A percentile compares a stretch with the other conserved stretches of the same genome.
Evolutionary conservation across 2,329 filamentous ascomycete species (phyloP).

Genomic region (Westerdykella sp.): DNA sequence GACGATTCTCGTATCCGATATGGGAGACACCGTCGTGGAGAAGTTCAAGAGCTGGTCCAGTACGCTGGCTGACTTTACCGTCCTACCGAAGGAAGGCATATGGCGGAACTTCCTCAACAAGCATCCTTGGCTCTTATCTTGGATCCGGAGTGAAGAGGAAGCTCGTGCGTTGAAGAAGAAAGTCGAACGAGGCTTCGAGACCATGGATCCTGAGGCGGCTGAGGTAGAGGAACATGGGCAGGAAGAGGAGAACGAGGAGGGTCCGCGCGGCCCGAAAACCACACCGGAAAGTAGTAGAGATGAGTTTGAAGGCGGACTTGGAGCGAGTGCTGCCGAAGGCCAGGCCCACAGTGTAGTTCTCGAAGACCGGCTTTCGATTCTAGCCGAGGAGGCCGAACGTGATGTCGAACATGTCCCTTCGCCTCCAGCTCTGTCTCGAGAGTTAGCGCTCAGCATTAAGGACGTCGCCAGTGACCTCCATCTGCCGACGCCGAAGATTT

Average conservation of each 20-base stretch:
- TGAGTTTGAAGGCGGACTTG: too few species aligned
- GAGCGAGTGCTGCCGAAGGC: too few species aligned
- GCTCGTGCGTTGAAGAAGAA: conserved; percentile 35
- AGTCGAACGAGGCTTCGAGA: conserved; percentile 44
- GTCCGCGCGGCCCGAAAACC: neutral
- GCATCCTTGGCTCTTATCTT: conserved; percentile 41
- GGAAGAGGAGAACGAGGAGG: neutral
- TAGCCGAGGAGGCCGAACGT: conserved; percentile 33
- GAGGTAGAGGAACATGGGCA: conserved; percentile 13
- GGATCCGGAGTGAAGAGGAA: conserved; percentile 32
- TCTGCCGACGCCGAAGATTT: conserved; percentile 54
- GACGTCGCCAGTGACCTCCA: conserved; percentile 59
- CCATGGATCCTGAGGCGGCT: conserved; percentile 29
- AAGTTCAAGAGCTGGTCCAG: conserved; percentile 59
- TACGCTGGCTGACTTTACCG: conserved; percentile 57
- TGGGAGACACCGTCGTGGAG: conserved; percentile 73
- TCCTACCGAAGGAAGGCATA: conserved; percentile 56
- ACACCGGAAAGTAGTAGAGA: too few species aligned
- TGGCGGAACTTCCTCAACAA: conserved; percentile 47
- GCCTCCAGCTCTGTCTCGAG: conserved; percentile 49
- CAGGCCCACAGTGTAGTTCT: conserved; percentile 1
- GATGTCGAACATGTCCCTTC: conserved; percentile 31
- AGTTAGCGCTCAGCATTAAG: conserved; percentile 64
- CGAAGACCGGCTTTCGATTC: conserved; percentile 30
- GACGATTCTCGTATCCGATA: conserved; percentile 58